Conservation (phyloP, 352 stramenopile species). For the Aphanomyces euteiches region DNA sequence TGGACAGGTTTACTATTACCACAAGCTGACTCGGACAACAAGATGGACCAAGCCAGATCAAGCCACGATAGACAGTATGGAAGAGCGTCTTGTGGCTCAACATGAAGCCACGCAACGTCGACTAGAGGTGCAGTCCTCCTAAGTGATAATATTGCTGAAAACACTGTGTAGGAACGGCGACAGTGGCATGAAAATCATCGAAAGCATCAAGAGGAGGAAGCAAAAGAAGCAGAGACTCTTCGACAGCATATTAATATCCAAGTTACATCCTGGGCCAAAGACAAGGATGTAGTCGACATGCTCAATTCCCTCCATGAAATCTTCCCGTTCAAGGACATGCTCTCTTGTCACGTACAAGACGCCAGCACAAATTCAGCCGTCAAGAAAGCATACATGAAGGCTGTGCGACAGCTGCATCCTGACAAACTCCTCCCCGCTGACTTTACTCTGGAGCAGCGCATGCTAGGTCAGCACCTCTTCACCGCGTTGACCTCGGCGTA, state of each 20-base stretch:
- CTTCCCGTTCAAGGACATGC: constrained; percentile 2
- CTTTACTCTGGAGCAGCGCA: constrained; percentile 16
- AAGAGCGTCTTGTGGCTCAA: constrained; percentile 22
- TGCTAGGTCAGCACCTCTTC: constrained; percentile 23
- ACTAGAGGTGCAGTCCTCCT: neutral
- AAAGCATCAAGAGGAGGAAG: constrained; percentile 12
- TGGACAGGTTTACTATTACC: constrained; percentile 33
- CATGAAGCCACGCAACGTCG: constrained; percentile 25
- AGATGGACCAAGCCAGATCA: constrained; percentile 30
- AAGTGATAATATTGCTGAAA: neutral
- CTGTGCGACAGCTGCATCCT: constrained; percentile 31
- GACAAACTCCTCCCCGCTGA: constrained; percentile 31
- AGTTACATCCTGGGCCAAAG: constrained; percentile 23
- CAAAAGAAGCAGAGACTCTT: constrained; percentile 6
- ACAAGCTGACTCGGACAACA: constrained; percentile 30
- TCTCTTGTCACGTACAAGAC: neutral
- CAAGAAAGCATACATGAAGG: constrained; percentile 36
- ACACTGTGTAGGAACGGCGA: constrained; percentile 12
- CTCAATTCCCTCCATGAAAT: constrained; percentile 28
- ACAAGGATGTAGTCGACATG: constrained; percentile 30
- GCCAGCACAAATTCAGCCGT: neutral
- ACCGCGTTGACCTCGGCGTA: constrained; percentile 20
- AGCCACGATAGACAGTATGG: constrained; percentile 17
- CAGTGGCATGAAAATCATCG: constrained; percentile 27
- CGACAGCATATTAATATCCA: constrained; percentile 1